Base-by-base conservation (phyloP, 2,329 filamentous ascomycete species). In the Trichophyton verrucosum region DNA sequence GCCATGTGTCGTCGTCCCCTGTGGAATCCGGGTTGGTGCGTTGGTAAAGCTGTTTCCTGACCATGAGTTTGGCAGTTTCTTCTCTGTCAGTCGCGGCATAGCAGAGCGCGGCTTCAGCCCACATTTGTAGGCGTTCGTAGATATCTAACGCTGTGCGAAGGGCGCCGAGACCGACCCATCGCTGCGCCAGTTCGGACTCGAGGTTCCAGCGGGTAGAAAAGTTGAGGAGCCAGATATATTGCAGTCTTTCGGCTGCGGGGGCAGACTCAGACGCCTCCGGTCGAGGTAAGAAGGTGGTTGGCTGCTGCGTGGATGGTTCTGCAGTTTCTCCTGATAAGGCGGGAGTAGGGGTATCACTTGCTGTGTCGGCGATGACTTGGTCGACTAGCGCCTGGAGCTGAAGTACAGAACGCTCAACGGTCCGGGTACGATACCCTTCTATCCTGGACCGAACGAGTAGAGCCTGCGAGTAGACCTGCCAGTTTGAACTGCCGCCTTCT, bases 381-480 rank as follows among this genome's bases (percentile, higher is more conserved):
- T 99, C 94, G 1, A 96, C 91, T 0, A 99, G 84, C 1, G 91
- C 91, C 74, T 99, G 94, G 66, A 99, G 82, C 74, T 99, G 94
- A 20, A 99, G 77, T 0, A 99, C 84, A 53, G 90, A 89, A 62
- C 94, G 81, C 75, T 99, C 94, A 42, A 95, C 81, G 0, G 94
- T 99, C 60, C 92, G 82, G 59, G 91, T 89, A 59, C 85, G 83
- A 74, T 95, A 91, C 0, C 91, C 81, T 73, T 99, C 94, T 60
- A 97, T 92, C 15, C 94, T 82, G 63, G 89, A 95, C 51, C 94
- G 83, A 1, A 97, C 88, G 0, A 99, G 80, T 7, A 99, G 78
- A 0, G 91, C 94, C 70, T 97, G 91, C 0, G 94, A 96, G 71
- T 97, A 97, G 38, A 96, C 86, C 72, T 97, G 94, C 94, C 94